Conservation (phyloP, 2,329 filamentous ascomycete species). For the Hypoxylon sp. region DNA sequence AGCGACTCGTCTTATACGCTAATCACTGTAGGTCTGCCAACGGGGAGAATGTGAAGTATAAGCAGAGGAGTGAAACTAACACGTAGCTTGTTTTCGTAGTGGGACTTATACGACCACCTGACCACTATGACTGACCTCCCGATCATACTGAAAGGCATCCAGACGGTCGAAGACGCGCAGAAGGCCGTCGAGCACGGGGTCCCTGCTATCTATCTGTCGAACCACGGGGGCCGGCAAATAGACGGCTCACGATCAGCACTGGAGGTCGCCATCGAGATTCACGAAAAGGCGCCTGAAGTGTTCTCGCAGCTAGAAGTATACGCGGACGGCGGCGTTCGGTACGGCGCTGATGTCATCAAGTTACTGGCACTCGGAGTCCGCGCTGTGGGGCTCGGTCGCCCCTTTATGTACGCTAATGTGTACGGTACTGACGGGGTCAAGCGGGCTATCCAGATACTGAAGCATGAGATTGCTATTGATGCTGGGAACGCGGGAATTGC, state of each 20-base stretch:
- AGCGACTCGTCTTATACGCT: conserved; percentile 42
- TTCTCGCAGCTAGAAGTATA: conserved; percentile 54
- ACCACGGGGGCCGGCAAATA: conserved; percentile 57
- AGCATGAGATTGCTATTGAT: conserved; percentile 59
- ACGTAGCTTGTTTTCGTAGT: conserved; percentile 22
- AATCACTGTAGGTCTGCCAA: conserved; percentile 38
- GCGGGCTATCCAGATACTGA: conserved; percentile 60
- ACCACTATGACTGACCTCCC: conserved; percentile 48
- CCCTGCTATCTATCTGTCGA: conserved; percentile 55
- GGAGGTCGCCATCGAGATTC: conserved; percentile 54
- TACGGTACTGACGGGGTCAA: conserved; percentile 63
- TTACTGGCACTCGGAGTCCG: conserved; percentile 55
- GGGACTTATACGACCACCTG: conserved; percentile 51
- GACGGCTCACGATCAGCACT: conserved; percentile 53
- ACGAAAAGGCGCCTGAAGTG: conserved; percentile 50
- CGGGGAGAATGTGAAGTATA: background rate
- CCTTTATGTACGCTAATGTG: conserved; percentile 65
- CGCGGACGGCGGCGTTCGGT: conserved; percentile 56
- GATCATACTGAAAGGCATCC: conserved; percentile 55
- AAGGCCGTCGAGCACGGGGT: conserved; percentile 50
- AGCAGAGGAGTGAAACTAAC: conserved; percentile 12
- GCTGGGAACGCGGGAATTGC: conserved; percentile 52
- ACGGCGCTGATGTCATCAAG: conserved; percentile 55
- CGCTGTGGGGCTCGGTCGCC: conserved; percentile 60
- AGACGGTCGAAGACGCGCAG: conserved; percentile 55